Evolutionary conservation across 768 basidiomycete species (phyloP), one percentile per base, ranked within the genome.

Genomic region (Daedaleopsis nitida): DNA sequence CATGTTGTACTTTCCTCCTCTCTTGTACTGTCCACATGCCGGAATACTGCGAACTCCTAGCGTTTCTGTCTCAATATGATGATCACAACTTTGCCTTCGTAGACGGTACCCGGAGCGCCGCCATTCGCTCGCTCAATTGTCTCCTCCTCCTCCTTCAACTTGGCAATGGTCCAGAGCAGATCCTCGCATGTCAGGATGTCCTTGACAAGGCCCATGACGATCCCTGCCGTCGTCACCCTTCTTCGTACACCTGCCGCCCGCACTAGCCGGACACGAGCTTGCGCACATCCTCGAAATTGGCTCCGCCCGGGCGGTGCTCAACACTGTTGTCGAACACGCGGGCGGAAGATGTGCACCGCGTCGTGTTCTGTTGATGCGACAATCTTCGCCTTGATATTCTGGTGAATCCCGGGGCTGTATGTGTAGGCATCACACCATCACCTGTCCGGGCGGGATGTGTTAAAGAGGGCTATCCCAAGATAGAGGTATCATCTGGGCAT

Each of bases 311-410:
- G 35, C 87, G 81, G 14, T 79, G 80, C 76, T 97, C 80, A 21
- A 96, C 86, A 56, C 84, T 84, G 77, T 96, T 96, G 79, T 89
- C 93, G 80, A 81, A 92, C 11, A 93, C 91, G 74, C 0, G 91
- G 94, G 53, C 95, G 85, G 81, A 97, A 94, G 67, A 97, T 95
- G 73, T 96, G 94, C 2, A 90, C 72, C 0, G 94, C 93, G 72
- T 94, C 92, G 56, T 82, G 81, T 72, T 97, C 96, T 0, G 82
- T 86, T 12, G 93, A 88, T 14, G 83, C 79, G 39, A 97, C 88
- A 51, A 97, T 96, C 73, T 85, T 90, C 55, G 94, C 81, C 73
- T 98, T 97, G 81, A 98, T 92, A 63, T 86, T 89, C 61, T 89
- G 82, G 72, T 96, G 95, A 56, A 95, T 92, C 16, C n/a, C n/a